These are phyloP conservation scores for Mortierella sp. DNA, from an alignment of 371 early-diverging fungal species.

Conservation along the genomic window DNA sequence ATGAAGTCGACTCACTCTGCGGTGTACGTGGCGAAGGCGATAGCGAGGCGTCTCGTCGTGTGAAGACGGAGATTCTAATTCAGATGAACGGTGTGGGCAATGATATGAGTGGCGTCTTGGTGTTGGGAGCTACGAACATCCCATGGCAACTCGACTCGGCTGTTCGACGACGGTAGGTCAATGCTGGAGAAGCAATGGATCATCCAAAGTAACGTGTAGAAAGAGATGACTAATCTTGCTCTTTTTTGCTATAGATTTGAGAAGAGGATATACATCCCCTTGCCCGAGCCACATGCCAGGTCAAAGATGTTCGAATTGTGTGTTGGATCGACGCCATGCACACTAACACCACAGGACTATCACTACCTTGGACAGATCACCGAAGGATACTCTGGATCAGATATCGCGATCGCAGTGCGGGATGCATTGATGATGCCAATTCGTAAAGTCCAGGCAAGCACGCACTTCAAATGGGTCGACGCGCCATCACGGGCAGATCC, in stretches of 20 bases:
- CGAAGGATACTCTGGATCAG: conserved; percentile 94
- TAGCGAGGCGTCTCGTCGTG: conserved; percentile 92
- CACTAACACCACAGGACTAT: conserved; percentile 75
- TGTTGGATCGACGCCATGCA: conserved; percentile 89
- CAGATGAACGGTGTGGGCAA: conserved; percentile 98
- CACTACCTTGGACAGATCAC: conserved; percentile 79
- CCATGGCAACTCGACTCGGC: conserved; percentile 96
- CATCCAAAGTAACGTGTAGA: neutral
- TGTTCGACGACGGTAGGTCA: conserved; percentile 81
- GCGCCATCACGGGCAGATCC: conserved; percentile 74
- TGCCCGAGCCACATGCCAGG: conserved; percentile 90
- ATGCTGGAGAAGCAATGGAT: no score
- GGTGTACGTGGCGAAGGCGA: conserved; percentile 96
- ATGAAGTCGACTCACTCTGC: conserved; percentile 97
- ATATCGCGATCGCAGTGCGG: conserved; percentile 91
- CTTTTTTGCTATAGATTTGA: conserved; percentile 76
- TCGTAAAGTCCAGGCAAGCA: conserved; percentile 94
- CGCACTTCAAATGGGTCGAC: conserved; percentile 89
- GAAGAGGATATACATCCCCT: conserved; percentile 95
- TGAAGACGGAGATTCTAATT: conserved; percentile 95
- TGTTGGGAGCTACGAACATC: conserved; percentile 96
- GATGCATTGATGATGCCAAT: conserved; percentile 98
- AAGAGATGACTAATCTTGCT: neutral
- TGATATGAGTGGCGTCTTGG: conserved; percentile 92
- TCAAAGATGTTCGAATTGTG: conserved; percentile 90